Base-by-base conservation (phyloP, 192 early-diverging fungal genomes). In the Entomortierella parvispora region DNA sequence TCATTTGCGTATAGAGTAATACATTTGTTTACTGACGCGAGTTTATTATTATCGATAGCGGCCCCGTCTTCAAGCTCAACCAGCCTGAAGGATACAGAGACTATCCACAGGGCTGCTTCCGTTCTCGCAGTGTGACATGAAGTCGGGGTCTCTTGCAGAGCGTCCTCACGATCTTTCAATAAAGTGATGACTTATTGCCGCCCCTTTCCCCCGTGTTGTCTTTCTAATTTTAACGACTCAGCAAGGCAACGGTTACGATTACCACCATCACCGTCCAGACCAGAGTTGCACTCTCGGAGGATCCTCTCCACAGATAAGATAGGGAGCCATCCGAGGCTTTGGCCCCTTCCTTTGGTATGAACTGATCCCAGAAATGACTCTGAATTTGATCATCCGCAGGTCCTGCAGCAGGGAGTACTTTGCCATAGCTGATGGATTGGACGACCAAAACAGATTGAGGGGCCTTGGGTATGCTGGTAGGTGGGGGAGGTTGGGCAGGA, bases 321-420 rank as follows among this genome's bases (percentile, higher is more conserved):
- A 40, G 12, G 37, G 37, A 40, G 12, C 37, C 37, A 12, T 40
- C 37, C 12, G 55, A 69, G 18, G 45, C 25, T 23, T 37, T 58
- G 6, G 15, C 37, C 0, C 17, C 31, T 17, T 33, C 32, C 9
- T 20, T 22, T 26, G 37, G 25, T 1, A 42, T 34, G 22, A 60
- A 65, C 50, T 66, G 71, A 25, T 68, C 72, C 72, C 72, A 68
- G 47, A 68, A 68, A 32, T 74, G 71, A 29, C 71, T 60, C 14
- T 59, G 37, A 20, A 68, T 68, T 23, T 57, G 52, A 28, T 68
- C 72, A 31, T 76, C 53, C 14, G 23, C 33, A 0, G 72, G 65
- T 32, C 59, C 64, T 26, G 64, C 72, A 2, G 72, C 72, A 4
- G 72, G 72, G n/a, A 76, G 28, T 31, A 63, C 58, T 34, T 76